Conservation (phyloP, 331 rosid species). For the Dryas integrifolia region DNA sequence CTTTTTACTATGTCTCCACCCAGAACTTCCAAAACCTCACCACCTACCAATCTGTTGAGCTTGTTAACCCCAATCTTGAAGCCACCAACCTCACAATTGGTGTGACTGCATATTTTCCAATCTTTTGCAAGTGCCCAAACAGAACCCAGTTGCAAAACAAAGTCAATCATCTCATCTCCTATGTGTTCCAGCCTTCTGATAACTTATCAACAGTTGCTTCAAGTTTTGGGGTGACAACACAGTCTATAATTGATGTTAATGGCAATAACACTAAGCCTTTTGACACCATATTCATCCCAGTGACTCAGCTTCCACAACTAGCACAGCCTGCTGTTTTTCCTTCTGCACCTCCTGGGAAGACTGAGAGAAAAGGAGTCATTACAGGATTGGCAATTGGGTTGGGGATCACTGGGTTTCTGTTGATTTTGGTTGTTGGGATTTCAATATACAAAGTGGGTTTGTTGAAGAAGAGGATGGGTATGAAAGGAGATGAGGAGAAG, state of each 20-base stretch:
- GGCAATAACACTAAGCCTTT: conserved; percentile 26
- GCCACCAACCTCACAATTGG: conserved; percentile 49
- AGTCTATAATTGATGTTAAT: conserved; percentile 43
- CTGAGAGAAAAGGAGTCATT: conserved; percentile 44
- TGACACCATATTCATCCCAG: conserved; percentile 73
- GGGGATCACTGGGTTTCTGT: conserved; percentile 51
- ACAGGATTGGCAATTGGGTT: conserved; percentile 66
- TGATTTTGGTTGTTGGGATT: conserved; percentile 46
- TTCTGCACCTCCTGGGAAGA: conserved; percentile 21
- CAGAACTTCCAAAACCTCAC: conserved; percentile 52
- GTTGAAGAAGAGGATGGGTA: conserved; percentile 28
- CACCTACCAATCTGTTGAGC: conserved; percentile 59
- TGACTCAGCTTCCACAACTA: conserved; percentile 46
- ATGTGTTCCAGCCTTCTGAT: conserved; percentile 72
- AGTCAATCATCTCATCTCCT: conserved; percentile 50
- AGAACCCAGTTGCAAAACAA: conserved; percentile 24
- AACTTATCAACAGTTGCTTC: conserved; percentile 55
- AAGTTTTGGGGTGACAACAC: conserved; percentile 31
- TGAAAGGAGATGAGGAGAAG: conserved; percentile 35
- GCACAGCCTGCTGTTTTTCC: conserved; percentile 50
- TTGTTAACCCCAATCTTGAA: conserved; percentile 59
- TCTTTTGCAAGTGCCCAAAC: conserved; percentile 82
- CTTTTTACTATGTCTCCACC: conserved; percentile 54
- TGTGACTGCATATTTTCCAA: conserved; percentile 47
- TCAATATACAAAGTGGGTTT: conserved; percentile 50